Evolutionary conservation across 768 basidiomycete genomes (phyloP).

Genomic region (Kwoniella mangroviensis): DNA sequence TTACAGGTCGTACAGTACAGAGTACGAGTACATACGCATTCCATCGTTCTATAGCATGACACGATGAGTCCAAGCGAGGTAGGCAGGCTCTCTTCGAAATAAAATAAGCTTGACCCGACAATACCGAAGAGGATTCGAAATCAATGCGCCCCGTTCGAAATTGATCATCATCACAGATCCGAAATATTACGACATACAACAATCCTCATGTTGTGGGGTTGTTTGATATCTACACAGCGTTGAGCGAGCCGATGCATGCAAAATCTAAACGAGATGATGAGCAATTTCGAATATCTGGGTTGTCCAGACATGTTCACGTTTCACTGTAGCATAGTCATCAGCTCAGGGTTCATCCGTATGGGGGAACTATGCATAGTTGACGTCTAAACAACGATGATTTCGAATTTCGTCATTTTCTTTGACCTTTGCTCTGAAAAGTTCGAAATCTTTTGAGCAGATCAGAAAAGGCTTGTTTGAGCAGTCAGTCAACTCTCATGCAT

Average conservation of each 20-base stretch:
- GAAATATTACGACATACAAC: slow-evolving; percentile 12
- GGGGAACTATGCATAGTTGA: background rate
- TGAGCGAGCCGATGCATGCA: background rate
- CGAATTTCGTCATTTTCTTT: slow-evolving; percentile 10
- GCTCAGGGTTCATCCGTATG: background rate
- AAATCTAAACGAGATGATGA: background rate
- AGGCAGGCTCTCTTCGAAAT: background rate
- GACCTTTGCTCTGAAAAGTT: background rate
- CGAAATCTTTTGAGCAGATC: background rate
- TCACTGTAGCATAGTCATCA: too few species aligned
- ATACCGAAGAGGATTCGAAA: slow-evolving; percentile 8
- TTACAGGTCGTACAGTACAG: background rate
- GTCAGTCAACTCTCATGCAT: background rate
- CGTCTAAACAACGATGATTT: background rate
- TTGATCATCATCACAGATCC: background rate
- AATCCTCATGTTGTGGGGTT: too few species aligned
- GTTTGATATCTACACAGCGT: too few species aligned
- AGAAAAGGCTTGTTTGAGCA: slow-evolving; percentile 1
- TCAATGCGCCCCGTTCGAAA: slow-evolving; percentile 6
- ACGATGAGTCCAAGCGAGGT: slow-evolving; percentile 5
- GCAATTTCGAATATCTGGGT: background rate
- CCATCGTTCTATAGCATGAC: background rate
- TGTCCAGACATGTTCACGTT: too few species aligned
- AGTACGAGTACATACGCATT: slow-evolving; percentile 1
- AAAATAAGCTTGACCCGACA: slow-evolving; percentile 8